Evolutionary conservation across 1,139 yeast genomes (phyloP), one percentile per base, ranked within the genome.

Genomic region (Cylindricascospora bacillispora): DNA sequence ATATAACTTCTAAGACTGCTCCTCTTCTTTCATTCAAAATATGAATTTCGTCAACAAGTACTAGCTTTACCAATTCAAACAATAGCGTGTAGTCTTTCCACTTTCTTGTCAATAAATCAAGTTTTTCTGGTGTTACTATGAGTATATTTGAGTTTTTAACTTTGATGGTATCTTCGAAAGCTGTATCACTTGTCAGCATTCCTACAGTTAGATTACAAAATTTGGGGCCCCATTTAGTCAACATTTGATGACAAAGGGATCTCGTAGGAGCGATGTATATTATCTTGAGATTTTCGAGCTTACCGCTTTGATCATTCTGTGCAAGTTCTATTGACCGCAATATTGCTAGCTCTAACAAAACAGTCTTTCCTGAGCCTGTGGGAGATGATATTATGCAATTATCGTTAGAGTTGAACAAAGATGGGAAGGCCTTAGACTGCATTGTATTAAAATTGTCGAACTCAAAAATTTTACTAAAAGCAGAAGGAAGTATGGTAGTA

Each of bases 341-440:
- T n/a, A n/a, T n/a, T 0, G 74, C 72, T 22, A 70, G 40, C 41
- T 70, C 75, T 40, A 68, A 68, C 3, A 70, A 42, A 0, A 62
- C 73, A 0, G 75, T 69, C 40, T 70, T 70, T 0, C 76, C 75
- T 1, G 74, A 67, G 0, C 76, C 74, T 0, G 75, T 67, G 0
- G 76, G 75, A 2, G 74, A 56, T 22, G 70, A 60, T 9, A 70
- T 52, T 1, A 70, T 65, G 36, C 67, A 61, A 36, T 65, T 70
- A 13, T 50, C 38, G n/a, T 49, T 42, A 2, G 45, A 30, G 3
- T 54, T 40, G 39, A 58, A 69, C 3, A 68, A 37, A 1, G 35
- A 20, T 1, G 49, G 34, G 36, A 65, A 67, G 2, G 67, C 59
- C 27, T 50, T 54, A 0, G 70, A 57, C 44, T 70, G 76, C 72